Evolutionary conservation across 192 early-diverging fungal genomes (phyloP), one percentile per base, ranked within the genome.

Genomic region (Coemansia sp.): DNA sequence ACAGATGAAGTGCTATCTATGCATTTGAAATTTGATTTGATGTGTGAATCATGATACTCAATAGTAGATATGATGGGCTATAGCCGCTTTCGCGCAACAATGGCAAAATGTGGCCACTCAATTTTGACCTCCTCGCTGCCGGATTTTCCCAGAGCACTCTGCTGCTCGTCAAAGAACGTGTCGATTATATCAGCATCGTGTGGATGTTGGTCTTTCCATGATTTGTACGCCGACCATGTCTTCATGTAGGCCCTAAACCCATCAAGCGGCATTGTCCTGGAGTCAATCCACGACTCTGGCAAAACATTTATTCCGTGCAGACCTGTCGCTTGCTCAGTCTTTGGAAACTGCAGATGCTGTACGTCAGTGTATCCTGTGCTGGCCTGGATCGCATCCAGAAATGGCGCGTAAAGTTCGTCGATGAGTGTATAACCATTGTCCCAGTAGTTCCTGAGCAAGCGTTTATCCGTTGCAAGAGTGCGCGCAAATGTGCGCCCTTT

Each of bases 141-240:
- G 24, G 10, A 16, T 44, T 44, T 52, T 8, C 47, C 44, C 27
- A 65, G 44, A 22, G 30, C 20, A 13, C 12, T 8, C 55, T 68
- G 72, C 41, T 63, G 32, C 32, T 59, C 24, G 47, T 71, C 60
- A 53, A 77, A 71, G 32, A 61, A 71, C 0, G 27, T 38, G 35
- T 67, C 65, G 10, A 77, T 32, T 41, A 71, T 68, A 18, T 64
- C 65, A 1, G 27, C 18, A 7, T 52, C 32, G 10, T 29, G 29
- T 11, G 65, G 67, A 27, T 69, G 62, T 4, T 12, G 59, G 22
- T 72, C 67, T 45, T 58, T 70, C 63, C 66, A 78, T 10, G 61
- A 58, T 41, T 78, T 78, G 59, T 72, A 71, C 11, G 70, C 61
- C 4, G 75, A 78, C 75, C 75, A 78, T 2, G 75, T 78, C 59